phyloP scores from a whole-genome alignment of 371 early-diverging fungal species.

The Haplosporangium sp. region DNA sequence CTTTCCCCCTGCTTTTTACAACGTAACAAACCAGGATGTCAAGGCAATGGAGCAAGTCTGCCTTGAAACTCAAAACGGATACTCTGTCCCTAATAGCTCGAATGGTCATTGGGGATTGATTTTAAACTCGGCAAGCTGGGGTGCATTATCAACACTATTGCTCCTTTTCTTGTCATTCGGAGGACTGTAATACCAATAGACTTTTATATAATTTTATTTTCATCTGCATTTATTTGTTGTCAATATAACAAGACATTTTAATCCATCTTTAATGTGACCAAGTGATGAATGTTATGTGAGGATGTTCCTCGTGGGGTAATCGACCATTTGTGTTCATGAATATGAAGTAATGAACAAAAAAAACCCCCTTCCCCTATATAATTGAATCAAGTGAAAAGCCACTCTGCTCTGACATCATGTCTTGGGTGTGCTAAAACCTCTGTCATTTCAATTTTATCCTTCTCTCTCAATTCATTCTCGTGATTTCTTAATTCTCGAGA shows the following conservation, averaged over 20 bases:
- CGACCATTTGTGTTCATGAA: too few species aligned
- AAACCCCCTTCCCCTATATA: too few species aligned
- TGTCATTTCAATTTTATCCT: not conserved
- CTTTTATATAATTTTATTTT: not conserved
- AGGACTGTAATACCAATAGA: constrained; percentile 8
- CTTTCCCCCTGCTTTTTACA: constrained; percentile 21
- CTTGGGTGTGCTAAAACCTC: too few species aligned
- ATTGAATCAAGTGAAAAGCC: too few species aligned
- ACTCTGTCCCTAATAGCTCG: constrained; percentile 15
- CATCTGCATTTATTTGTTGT: not conserved
- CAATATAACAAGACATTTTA: too few species aligned
- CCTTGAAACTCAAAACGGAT: constrained; percentile 13
- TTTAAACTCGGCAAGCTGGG: constrained; percentile 11
- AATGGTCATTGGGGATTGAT: constrained; percentile 10
- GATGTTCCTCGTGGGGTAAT: too few species aligned
- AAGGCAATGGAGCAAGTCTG: constrained; percentile 37
- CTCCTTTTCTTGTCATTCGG: constrained; percentile 6
- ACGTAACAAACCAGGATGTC: constrained; percentile 24
- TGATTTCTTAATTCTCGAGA: not conserved
- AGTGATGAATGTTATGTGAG: not conserved
- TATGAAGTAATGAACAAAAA: too few species aligned
- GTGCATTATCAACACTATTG: not conserved
- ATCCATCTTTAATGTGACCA: not conserved
- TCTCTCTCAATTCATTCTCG: not conserved
- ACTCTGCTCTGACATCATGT: too few species aligned